Conservation (phyloP, 2,329 filamentous ascomycete species). For the Exophiala alcalophila region DNA sequence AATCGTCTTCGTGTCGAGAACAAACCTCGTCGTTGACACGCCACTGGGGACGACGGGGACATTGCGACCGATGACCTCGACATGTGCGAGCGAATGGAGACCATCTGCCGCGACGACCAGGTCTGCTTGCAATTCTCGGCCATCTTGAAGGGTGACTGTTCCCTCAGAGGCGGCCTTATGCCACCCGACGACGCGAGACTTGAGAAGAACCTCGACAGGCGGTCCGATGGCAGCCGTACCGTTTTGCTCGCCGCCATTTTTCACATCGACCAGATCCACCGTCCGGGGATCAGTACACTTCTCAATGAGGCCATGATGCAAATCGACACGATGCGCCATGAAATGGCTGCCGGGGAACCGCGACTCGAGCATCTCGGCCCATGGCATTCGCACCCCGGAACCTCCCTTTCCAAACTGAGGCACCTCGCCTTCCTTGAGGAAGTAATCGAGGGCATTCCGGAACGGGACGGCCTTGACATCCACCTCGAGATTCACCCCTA, state of each 20-base stretch:
- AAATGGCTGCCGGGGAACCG: background rate
- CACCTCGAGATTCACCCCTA: slow-evolving; percentile 26
- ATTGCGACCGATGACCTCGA: slow-evolving; percentile 15
- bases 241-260: background rate
- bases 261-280: background rate
- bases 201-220: slow-evolving; percentile 30
- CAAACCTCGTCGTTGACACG: slow-evolving; percentile 2
- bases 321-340: slow-evolving; percentile 38
- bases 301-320: slow-evolving; percentile 7
- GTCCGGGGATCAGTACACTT: no score
- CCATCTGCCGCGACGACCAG: slow-evolving; percentile 44
- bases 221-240: no score
- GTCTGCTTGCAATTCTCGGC: slow-evolving; percentile 33
- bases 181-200: slow-evolving; percentile 22
- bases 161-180: slow-evolving; percentile 23
- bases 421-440: slow-evolving; percentile 17
- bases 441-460: slow-evolving; percentile 5
- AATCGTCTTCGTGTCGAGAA: slow-evolving; percentile 5
- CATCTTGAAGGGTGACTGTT: slow-evolving; percentile 31
- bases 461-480: slow-evolving; percentile 6
- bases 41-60: slow-evolving; percentile 2
- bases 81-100: slow-evolving; percentile 35
- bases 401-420: slow-evolving; percentile 2
- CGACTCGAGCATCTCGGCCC: background rate
- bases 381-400: background rate